Base-by-base conservation (phyloP, 2,329 filamentous ascomycete genomes). In the Phialocephala subalpina region DNA sequence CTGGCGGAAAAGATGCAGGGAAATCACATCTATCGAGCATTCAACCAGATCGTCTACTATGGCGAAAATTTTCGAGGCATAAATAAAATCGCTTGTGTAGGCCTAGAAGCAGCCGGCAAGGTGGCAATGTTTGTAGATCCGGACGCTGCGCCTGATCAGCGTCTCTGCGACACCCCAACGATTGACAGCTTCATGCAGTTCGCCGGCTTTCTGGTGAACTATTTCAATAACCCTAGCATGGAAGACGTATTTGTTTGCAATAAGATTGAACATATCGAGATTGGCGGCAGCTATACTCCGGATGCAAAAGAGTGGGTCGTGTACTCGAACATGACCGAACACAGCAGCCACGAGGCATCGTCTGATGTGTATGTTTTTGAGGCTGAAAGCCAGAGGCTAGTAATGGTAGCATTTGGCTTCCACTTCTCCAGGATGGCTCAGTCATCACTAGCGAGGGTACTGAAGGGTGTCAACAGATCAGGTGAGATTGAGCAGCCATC, bases 21-120 rank as follows among this genome's bases (percentile, higher is more conserved):
- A 11, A 42, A 40, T 20, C 64, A 53, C 6, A 67, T 67, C 38
- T 67, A 67, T 53, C 57, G 55, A 29, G 38, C 47, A 16, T 67
- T 67, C 22, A 22, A 20, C 12, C 33, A 60, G 2, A 58, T 67
- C 14, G 62, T 67, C 2, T 27, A 67, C 6, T 67, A 67, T 20
- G 36, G n/a, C 6, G 62, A 67, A 3, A 12, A 45, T 8, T 67
- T 62, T 40, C 59, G 55, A 27, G 58, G 58, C 25, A 12, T 67
- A 9, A 40, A 62, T 33, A 62, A 56, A n/a, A 22, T 67, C 8
- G 65, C 57, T 40, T 55, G 59, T n/a, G 22, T 40, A 6, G 35
- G 38, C 16, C 47, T 27, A 11, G 42, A 59, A 36, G 62, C 55
- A 6, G 65, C 65, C 8, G 65, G 64, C 7, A 53, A 45, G 11